These are phyloP conservation scores for Blastocystis sp. DNA, from an alignment of 352 stramenopile genomes.

Conservation along the genomic window DNA sequence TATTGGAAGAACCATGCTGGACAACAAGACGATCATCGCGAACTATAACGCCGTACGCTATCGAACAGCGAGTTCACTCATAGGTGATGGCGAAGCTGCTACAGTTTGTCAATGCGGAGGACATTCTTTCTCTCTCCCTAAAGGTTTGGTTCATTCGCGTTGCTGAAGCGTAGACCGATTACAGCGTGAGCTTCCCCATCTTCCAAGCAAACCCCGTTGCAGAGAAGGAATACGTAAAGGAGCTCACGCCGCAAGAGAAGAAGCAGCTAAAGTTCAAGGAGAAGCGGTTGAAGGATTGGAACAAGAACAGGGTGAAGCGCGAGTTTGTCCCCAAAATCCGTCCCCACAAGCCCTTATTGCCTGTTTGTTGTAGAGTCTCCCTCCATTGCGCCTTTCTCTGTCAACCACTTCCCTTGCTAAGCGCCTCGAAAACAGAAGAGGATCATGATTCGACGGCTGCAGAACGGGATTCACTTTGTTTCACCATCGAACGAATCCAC, in stretches of 20 bases:
- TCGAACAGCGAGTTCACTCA: not conserved
- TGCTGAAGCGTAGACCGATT: conserved; percentile 42
- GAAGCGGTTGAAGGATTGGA: conserved; percentile 57
- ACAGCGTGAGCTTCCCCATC: conserved; percentile 62
- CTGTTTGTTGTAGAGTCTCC: conserved; percentile 37
- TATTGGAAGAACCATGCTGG: conserved; percentile 25
- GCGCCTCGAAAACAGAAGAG: too few species aligned
- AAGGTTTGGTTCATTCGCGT: not conserved
- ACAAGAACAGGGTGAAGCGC: conserved; percentile 6
- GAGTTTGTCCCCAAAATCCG: conserved; percentile 42
- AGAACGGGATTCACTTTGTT: too few species aligned
- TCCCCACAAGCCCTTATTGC: conserved; percentile 31
- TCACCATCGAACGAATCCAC: not conserved
- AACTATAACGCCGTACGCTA: conserved; percentile 29
- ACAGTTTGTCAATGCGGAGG: conserved; percentile 4
- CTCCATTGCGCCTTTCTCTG: too few species aligned
- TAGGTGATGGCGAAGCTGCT: conserved; percentile 24
- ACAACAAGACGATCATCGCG: conserved; percentile 34
- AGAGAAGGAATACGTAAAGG: conserved; percentile 8
- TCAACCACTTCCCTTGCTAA: too few species aligned
- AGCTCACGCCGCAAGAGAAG: conserved; percentile 45
- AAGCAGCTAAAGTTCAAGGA: conserved; percentile 47
- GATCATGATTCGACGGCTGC: too few species aligned
- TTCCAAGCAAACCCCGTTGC: conserved; percentile 12
- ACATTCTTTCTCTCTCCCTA: conserved; percentile 29